phyloP scores from a whole-genome alignment of 2,329 filamentous ascomycete species.

The Pyrenochaeta sp. region DNA sequence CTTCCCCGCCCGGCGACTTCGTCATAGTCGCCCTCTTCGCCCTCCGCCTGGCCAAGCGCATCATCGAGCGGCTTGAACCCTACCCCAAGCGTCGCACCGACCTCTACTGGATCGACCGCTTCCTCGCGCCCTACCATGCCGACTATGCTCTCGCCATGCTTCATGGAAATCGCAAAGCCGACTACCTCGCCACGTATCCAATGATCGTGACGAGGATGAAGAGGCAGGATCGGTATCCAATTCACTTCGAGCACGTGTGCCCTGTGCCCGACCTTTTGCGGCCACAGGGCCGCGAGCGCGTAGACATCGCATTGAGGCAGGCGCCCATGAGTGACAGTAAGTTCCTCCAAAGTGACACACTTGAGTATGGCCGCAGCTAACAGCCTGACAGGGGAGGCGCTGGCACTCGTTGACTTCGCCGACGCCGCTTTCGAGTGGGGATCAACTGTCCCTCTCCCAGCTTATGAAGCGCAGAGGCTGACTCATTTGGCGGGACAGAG shows the following conservation, averaged over 20 bases:
- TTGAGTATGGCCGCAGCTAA: not conserved
- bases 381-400: constrained; percentile 10
- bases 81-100: constrained; percentile 22
- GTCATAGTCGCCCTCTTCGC: constrained; percentile 37
- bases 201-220: constrained; percentile 29
- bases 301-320: not conserved
- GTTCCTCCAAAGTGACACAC: not conserved
- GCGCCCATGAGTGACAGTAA: constrained; percentile 24
- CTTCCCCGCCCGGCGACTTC: constrained; percentile 12
- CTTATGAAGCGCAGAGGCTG: constrained; percentile 24
- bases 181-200: constrained; percentile 25
- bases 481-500: constrained; percentile 24
- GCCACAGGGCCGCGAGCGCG: not conserved
- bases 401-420: constrained; percentile 31
- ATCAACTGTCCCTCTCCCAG: constrained; percentile 29
- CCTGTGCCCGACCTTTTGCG: constrained; percentile 15
- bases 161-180: constrained; percentile 13
- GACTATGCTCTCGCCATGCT: constrained; percentile 28
- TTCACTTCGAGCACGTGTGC: constrained; percentile 31
- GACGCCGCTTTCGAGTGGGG: constrained; percentile 39
- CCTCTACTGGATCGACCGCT: constrained; percentile 26
- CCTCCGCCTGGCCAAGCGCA: constrained; percentile 22
- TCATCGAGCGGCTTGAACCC: constrained; percentile 22
- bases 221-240: constrained; percentile 26
- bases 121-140: constrained; percentile 20